phyloP scores from a whole-genome alignment of 163 green algal genomes.

The Smithsoniella earleae region DNA sequence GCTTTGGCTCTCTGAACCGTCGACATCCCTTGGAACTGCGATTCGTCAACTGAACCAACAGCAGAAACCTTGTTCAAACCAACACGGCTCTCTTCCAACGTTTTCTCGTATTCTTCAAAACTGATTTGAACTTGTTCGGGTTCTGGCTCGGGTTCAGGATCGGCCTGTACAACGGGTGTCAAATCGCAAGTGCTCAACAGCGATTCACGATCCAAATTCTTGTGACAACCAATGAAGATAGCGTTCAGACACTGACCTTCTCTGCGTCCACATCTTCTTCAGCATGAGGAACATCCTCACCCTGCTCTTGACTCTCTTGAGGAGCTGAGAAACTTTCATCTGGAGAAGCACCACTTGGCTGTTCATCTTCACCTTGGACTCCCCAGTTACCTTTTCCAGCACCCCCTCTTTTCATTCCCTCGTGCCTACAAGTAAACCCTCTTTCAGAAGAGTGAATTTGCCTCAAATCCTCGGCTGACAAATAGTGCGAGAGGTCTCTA shows the following conservation, averaged over 20 bases:
- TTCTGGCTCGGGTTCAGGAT: not conserved
- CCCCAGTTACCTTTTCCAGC: slow-evolving; percentile 82
- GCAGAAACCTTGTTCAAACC: slow-evolving; percentile 54
- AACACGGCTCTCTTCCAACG: slow-evolving; percentile 63
- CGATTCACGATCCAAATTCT: not conserved
- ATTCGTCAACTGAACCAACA: slow-evolving; percentile 46
- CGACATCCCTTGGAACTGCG: slow-evolving; percentile 64
- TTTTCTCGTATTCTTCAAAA: slow-evolving; percentile 72
- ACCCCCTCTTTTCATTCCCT: slow-evolving; percentile 73
- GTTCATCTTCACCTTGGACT: slow-evolving; percentile 50
- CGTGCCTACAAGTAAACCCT: slow-evolving; percentile 54
- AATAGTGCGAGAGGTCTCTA: too few species aligned
- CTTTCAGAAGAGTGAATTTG: not conserved
- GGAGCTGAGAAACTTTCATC: not conserved
- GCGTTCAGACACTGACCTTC: not conserved
- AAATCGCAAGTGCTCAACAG: not conserved
- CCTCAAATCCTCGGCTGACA: not conserved
- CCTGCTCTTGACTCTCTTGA: slow-evolving; percentile 7
- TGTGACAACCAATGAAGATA: not conserved
- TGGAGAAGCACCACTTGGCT: slow-evolving; percentile 6
- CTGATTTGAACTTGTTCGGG: slow-evolving; percentile 46
- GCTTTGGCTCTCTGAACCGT: too few species aligned
- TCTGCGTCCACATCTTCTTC: not conserved
- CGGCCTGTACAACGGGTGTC: not conserved
- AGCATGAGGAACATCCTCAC: not conserved